Evolutionary conservation across 2,329 filamentous ascomycete genomes (phyloP), one percentile per base, ranked within the genome.

Genomic region (Boeremia exigua): DNA sequence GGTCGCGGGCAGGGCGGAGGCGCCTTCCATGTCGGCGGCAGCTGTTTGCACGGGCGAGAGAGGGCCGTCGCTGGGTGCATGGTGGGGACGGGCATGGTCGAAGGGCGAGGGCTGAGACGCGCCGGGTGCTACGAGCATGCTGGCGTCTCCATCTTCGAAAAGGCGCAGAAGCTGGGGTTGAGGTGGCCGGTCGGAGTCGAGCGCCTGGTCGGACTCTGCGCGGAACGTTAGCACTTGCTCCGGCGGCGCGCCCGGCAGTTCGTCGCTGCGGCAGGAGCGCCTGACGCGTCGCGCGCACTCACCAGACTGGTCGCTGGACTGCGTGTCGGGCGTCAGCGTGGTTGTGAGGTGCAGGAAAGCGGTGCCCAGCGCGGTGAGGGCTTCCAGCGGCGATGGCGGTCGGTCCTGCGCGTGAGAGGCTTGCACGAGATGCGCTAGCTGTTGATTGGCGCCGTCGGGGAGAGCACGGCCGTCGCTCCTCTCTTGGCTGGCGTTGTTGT

Each of bases 81-180:
- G 50, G 55, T 65, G 61, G 60, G 65, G 36, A 59, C 52, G 28
- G 63, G 44, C 66, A 66, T 66, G 48, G 45, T 66, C 55, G 55
- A 52, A 48, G 45, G 40, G 49, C 55, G 48, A 53, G 54, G 48
- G 57, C 54, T 55, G 52, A 37, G 58, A 62, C 54, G 56, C 55
- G 60, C 60, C 50, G 58, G 64, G 48, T 62, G 52, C 68, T 68
- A 68, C 65, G 58, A 67, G 61, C 70, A 72, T 74, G 62, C 60
- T 68, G 69, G 58, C 61, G 67, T 47, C 59, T 66, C 65, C 69
- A 71, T 73, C 28, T 63, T 69, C 59, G 54, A 56, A n/a, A 32
- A 36, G 4, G 38, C 39, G 50, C 40, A 29, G 52, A 23, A 12
- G 44, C 17, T 30, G 52, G 12, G 27, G 43, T 54, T 40, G 30